A percentile compares a stretch with the other conserved stretches of the same genome.
Evolutionary conservation across 2,329 filamentous ascomycete species (phyloP).

Genomic region (Phialophora expanda): DNA sequence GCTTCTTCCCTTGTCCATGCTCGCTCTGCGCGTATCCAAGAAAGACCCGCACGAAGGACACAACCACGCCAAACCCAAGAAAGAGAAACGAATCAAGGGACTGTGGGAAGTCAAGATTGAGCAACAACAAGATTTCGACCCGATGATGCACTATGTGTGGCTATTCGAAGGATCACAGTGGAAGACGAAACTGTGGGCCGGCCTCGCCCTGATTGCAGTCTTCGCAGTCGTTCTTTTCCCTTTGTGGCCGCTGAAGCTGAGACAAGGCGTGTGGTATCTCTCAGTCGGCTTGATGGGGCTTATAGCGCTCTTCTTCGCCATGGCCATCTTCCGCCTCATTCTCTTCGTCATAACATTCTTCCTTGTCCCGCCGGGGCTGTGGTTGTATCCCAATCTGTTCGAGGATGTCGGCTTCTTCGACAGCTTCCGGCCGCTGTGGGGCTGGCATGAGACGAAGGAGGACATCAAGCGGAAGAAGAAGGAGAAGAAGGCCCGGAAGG

Average conservation of each 20-base stretch:
- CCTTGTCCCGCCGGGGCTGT: slow-evolving; percentile 80
- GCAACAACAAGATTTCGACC: slow-evolving; percentile 80
- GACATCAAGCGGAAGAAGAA: slow-evolving; percentile 64
- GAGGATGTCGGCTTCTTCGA: slow-evolving; percentile 99
- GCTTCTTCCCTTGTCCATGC: slow-evolving; percentile 88
- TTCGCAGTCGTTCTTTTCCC: slow-evolving; percentile 93
- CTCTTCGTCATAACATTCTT: slow-evolving; percentile 94
- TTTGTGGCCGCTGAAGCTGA: slow-evolving; percentile 88
- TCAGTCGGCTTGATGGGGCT: slow-evolving; percentile 91
- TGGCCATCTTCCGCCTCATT: slow-evolving; percentile 96
- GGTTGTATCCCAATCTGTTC: slow-evolving; percentile 97
- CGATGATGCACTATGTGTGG: slow-evolving; percentile 90
- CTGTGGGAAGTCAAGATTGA: slow-evolving; percentile 96
- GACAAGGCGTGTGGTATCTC: slow-evolving; percentile 95
- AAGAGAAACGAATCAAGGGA: slow-evolving; percentile 88
- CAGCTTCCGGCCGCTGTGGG: slow-evolving; percentile 94
- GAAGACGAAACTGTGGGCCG: slow-evolving; percentile 91
- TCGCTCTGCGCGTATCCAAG: slow-evolving; percentile 88
- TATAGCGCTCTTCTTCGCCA: slow-evolving; percentile 91
- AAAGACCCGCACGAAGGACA: slow-evolving; percentile 77
- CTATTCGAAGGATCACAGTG: slow-evolving; percentile 92
- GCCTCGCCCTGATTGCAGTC: slow-evolving; percentile 78
- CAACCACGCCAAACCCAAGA: slow-evolving; percentile 69
- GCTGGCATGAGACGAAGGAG: slow-evolving; percentile 77
- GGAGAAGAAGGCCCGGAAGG: slow-evolving; percentile 44